These are phyloP conservation scores for Aspergillus heteromorphus DNA, from an alignment of 495 filamentous ascomycete genomes.

Conservation along the genomic window DNA sequence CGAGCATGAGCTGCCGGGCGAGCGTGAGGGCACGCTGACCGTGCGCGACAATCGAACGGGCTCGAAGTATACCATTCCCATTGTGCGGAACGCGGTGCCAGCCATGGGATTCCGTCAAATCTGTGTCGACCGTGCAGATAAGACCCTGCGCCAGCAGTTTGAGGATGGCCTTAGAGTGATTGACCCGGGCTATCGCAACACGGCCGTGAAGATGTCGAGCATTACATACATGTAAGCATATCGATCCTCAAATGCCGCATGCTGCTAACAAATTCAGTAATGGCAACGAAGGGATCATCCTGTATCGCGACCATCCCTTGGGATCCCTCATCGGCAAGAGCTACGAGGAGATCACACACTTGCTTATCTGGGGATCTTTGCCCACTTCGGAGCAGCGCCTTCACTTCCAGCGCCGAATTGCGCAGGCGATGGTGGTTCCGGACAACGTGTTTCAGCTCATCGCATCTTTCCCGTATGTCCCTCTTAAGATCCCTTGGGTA, in stretches of 20 bases:
- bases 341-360: background rate
- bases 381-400: background rate
- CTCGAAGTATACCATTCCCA: background rate
- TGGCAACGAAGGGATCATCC: conserved; percentile 2
- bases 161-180: conserved; percentile 33
- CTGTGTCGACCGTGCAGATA: background rate
- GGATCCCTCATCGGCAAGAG: background rate
- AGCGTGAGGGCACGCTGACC: background rate
- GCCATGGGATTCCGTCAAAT: background rate
- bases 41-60: background rate
- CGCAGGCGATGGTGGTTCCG: background rate
- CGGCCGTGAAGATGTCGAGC: conserved; percentile 34
- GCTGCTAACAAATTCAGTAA: background rate
- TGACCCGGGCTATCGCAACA: conserved; percentile 45
- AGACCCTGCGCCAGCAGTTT: background rate
- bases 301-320: conserved; percentile 1
- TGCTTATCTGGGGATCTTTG: background rate
- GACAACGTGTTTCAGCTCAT: background rate
- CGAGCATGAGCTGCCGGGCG: background rate
- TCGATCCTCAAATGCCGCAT: background rate
- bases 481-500: background rate
- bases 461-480: background rate
- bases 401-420: background rate
- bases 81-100: background rate
- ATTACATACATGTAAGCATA: conserved; percentile 30